Evolutionary conservation across 345 rosid species (phyloP).

Genomic region (Orychophragmus violaceus): DNA sequence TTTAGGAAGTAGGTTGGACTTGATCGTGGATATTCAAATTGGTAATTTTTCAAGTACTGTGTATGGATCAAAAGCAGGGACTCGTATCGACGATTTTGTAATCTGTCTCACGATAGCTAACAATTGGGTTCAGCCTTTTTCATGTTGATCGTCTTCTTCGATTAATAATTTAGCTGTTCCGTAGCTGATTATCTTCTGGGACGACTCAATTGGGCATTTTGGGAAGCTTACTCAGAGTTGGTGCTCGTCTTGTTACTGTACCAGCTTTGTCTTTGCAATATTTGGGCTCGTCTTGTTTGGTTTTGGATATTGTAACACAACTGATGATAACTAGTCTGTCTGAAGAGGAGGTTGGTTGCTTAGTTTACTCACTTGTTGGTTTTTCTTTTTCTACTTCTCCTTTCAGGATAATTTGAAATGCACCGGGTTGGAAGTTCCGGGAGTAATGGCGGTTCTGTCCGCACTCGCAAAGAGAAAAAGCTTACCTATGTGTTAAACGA

Average conservation of each 20-base stretch:
- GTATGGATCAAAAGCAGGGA: slow-evolving; percentile 6
- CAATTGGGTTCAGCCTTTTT: background rate
- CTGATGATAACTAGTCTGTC: background rate
- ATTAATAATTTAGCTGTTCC: background rate
- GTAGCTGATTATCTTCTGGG: background rate
- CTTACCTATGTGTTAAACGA: slow-evolving; percentile 84
- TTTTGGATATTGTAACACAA: background rate
- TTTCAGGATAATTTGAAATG: slow-evolving; percentile 54
- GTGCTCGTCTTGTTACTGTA: background rate
- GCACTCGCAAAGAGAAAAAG: slow-evolving; percentile 93
- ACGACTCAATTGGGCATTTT: background rate
- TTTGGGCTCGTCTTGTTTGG: background rate
- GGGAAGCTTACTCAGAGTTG: background rate
- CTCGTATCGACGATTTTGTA: slow-evolving; percentile 7
- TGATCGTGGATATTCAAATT: background rate
- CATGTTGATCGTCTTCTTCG: background rate
- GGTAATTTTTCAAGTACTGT: no score
- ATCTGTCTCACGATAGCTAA: background rate
- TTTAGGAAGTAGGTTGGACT: slow-evolving; percentile 3
- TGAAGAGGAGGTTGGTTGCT: background rate
- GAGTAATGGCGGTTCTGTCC: slow-evolving; percentile 73
- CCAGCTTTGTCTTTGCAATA: background rate
- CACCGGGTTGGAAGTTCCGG: slow-evolving; percentile 99
- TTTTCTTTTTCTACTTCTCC: background rate
- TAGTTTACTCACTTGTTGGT: background rate